These are phyloP conservation scores for Dendrobium catenatum DNA, from an alignment of 106 monocot species.

Conservation along the genomic window DNA sequence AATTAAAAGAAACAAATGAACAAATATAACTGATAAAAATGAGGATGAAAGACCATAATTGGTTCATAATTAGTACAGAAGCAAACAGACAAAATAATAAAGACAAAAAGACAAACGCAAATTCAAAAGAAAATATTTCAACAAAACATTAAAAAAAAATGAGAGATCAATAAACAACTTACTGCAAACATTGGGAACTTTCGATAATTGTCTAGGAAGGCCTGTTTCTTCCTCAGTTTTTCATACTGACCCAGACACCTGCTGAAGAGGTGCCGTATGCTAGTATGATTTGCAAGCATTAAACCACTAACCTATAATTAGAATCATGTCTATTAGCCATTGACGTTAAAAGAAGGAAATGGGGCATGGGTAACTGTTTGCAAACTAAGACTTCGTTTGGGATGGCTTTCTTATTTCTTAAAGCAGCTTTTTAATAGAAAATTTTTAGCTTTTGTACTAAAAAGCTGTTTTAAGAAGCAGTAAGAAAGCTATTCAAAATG, in stretches of 20 bases:
- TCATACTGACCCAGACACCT: slow-evolving; percentile 89
- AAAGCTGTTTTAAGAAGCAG: too few relatives aligned
- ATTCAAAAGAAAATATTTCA: neutral
- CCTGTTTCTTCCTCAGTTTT: slow-evolving; percentile 87
- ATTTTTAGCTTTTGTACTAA: too few relatives aligned
- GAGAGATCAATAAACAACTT: slow-evolving; percentile 10
- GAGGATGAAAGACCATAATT: neutral
- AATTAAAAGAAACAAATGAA: neutral
- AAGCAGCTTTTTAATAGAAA: too few relatives aligned
- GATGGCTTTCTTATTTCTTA: too few relatives aligned
- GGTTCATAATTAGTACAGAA: neutral
- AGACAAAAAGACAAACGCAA: neutral
- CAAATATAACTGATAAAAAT: neutral
- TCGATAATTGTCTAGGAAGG: slow-evolving; percentile 88
- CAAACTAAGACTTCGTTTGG: neutral
- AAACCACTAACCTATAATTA: slow-evolving; percentile 76
- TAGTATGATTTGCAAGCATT: slow-evolving; percentile 99
- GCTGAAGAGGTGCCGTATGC: slow-evolving; percentile 90
- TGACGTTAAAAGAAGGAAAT: neutral
- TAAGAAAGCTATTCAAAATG: too few relatives aligned
- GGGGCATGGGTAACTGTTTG: neutral
- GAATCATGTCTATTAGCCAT: neutral
- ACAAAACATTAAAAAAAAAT: neutral
- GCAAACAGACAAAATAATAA: neutral
- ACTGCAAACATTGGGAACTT: slow-evolving; percentile 99